Base-by-base conservation (phyloP, 805 yeast species). In the Candida fluviatilis region DNA sequence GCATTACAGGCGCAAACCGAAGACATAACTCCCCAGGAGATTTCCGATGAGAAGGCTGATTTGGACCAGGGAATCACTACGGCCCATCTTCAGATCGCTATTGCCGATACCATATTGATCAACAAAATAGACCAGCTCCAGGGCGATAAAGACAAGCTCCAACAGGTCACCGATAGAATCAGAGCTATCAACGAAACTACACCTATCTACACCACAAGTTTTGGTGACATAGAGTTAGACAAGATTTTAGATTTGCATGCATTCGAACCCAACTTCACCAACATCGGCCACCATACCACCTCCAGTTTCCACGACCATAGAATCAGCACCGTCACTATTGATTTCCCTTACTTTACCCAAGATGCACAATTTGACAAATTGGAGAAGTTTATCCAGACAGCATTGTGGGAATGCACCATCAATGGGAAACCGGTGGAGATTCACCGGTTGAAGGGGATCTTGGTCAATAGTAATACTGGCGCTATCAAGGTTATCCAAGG, bases 41-140 rank as follows among this genome's bases (percentile, higher is more conserved):
- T 59, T 17, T 67, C 64, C 6, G 58, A 66, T 8, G 48, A 46
- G 21, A 53, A 51, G 13, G 71, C 66, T 2, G 47, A 50, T 4
- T 40, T 65, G 5, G 47, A 59, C 14, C 59, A 62, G 31, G 79
- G 77, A 4, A 54, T 80, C 11, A 82, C 95, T 0, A 83, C 95
- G 2, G 97, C 98, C 0, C 89, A 84, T 54, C 67, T 87, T 23
- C 99, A 93, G 62, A 74, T 93, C 15, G 95, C 96, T 0, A 64
- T 89, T 55, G 96, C 97, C 0, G 99, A 93, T 58, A 78, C 78
- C 4, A 69, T 93, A 0, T 51, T 93, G 8, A 46, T 93, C 42
- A 93, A 93, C 62, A 93, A 93, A 58, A 59, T 76, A 30, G 99
- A 93, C 51, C 69, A 47, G 35, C 39, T 63, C 2, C 57, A 64